Percentiles rank a stretch among this genome's conserved stretches.
Conservation (phyloP, 345 rosid species). For the Rhodamnia argentea region DNA sequence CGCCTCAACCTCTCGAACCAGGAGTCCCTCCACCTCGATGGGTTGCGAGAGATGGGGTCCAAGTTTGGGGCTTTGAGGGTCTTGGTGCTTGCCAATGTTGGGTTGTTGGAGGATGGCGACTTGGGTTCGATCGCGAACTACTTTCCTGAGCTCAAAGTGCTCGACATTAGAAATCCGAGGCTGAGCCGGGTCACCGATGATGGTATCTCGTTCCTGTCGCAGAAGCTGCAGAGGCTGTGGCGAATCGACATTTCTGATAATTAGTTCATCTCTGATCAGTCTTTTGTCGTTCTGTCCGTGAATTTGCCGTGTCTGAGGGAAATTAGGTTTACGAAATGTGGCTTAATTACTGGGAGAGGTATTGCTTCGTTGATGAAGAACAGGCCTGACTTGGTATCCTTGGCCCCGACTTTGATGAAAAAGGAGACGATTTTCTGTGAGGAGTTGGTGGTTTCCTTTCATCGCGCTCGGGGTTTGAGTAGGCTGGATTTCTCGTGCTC, state of each 20-base stretch:
- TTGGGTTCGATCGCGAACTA: constrained; percentile 26
- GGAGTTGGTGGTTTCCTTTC: constrained; percentile 23
- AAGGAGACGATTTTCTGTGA: constrained; percentile 11
- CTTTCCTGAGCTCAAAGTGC: constrained; percentile 41
- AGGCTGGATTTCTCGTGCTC: constrained; percentile 52
- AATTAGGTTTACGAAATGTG: constrained; percentile 39
- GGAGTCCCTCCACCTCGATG: not conserved
- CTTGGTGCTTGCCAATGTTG: constrained; percentile 29
- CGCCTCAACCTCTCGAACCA: no score
- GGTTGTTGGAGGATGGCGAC: constrained; percentile 13
- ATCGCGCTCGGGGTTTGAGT: constrained; percentile 9
- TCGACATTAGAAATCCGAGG: constrained; percentile 52
- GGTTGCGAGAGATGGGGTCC: constrained; percentile 1
- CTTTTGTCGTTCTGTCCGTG: constrained; percentile 23
- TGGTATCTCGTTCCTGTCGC: constrained; percentile 36
- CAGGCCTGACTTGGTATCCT: constrained; percentile 18
- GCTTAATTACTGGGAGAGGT: constrained; percentile 35
- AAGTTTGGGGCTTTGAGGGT: constrained; percentile 23
- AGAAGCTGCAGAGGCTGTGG: constrained; percentile 27
- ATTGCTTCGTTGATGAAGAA: constrained; percentile 24
- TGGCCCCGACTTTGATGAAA: constrained; percentile 18
- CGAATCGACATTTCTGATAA: constrained; percentile 56
- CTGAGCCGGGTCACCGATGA: constrained; percentile 28
- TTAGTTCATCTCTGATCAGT: constrained; percentile 39
- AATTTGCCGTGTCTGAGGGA: constrained; percentile 33